Conservation (phyloP, 257 asterid species). For the Haberlea rhodopensis region DNA sequence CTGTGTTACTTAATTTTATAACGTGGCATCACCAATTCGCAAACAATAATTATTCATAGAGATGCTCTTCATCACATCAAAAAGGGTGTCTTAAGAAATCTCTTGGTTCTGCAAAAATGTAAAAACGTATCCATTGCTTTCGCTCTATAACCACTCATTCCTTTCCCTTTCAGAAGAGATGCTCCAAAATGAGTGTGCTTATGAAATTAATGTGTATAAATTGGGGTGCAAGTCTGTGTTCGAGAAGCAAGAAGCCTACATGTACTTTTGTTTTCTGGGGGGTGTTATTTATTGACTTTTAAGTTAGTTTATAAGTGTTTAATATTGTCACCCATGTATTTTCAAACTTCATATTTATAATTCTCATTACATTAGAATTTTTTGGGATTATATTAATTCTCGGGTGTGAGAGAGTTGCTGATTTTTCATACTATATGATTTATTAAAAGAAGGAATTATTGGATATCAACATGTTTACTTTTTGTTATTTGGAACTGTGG, state of each 20-base stretch:
- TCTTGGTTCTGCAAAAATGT: background rate
- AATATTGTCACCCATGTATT: too few species aligned
- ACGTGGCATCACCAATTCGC: background rate
- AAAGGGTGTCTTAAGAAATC: background rate
- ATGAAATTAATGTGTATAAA: background rate
- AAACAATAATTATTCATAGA: background rate
- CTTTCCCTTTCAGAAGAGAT: background rate
- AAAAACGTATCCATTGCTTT: background rate
- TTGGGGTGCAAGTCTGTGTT: background rate
- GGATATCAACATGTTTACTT: constrained; percentile 9
- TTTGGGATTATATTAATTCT: background rate
- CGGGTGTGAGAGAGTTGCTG: constrained; percentile 3
- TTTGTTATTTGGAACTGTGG: constrained; percentile 10
- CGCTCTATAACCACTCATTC: background rate
- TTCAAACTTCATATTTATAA: background rate
- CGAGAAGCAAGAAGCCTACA: background rate
- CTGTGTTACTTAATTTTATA: background rate
- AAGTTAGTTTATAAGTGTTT: background rate
- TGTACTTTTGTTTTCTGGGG: background rate
- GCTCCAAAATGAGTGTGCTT: too few species aligned
- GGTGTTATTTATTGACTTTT: background rate
- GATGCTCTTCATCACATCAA: background rate
- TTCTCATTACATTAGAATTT: background rate
- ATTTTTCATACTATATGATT: constrained; percentile 1
- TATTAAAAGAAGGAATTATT: background rate